Conservation (phyloP, 768 basidiomycete species). For the Coprinellus micaceus region DNA sequence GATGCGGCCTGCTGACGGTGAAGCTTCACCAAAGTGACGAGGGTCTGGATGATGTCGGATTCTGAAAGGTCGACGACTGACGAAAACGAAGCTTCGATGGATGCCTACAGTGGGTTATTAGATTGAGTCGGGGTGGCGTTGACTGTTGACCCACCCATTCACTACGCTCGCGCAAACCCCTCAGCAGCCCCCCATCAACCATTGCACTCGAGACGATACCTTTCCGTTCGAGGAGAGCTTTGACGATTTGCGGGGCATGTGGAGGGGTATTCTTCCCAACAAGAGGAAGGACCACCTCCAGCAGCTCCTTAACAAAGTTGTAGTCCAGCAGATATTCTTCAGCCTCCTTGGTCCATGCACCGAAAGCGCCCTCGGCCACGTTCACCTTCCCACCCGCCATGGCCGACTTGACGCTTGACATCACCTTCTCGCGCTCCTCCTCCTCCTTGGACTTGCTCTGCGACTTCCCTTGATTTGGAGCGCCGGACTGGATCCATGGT, state of each 20-base stretch:
- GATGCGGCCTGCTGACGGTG: constrained; percentile 31
- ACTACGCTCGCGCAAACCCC: constrained; percentile 44
- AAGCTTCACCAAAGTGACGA: constrained; percentile 40
- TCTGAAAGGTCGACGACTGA: constrained; percentile 64
- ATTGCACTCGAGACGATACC: constrained; percentile 57
- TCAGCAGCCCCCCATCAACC: constrained; percentile 57
- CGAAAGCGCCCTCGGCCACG: constrained; percentile 57
- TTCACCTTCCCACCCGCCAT: constrained; percentile 44
- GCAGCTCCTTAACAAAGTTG: constrained; percentile 57
- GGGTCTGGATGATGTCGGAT: constrained; percentile 52
- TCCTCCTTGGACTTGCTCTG: constrained; percentile 15
- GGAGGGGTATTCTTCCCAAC: constrained; percentile 20
- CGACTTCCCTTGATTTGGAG: neutral
- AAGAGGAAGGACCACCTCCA: constrained; percentile 47
- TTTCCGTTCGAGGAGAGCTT: constrained; percentile 50
- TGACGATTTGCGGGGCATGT: constrained; percentile 56
- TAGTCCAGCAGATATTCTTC: constrained; percentile 17
- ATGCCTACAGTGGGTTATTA: constrained; percentile 27
- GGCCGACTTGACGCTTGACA: constrained; percentile 35
- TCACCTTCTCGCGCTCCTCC: constrained; percentile 24
- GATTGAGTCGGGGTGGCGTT: neutral
- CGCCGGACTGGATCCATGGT: constrained; percentile 40
- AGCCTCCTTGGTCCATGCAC: constrained; percentile 50
- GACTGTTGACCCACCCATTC: constrained; percentile 61
- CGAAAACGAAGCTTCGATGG: constrained; percentile 49